Percentiles rank a stretch among this genome's conserved stretches.
Evolutionary conservation across 495 filamentous ascomycete species (phyloP).

Genomic region (Penicillium egyptiacum): DNA sequence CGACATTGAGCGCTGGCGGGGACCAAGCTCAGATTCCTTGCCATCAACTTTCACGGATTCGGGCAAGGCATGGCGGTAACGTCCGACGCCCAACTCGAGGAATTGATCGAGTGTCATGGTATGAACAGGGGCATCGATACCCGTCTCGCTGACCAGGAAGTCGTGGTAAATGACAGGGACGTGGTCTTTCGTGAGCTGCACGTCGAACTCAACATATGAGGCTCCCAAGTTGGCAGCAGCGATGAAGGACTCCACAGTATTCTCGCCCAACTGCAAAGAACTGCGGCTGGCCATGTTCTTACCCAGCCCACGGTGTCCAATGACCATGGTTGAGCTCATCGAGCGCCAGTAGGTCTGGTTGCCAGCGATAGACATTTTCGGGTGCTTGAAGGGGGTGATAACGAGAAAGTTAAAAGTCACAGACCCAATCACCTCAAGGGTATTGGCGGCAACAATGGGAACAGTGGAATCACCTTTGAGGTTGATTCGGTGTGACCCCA

Average conservation of each 20-base stretch:
- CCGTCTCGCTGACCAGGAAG: slow-evolving; percentile 97
- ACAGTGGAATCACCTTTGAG: slow-evolving; percentile 92
- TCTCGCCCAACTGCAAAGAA: slow-evolving; percentile 92
- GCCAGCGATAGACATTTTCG: slow-evolving; percentile 85
- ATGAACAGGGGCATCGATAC: slow-evolving; percentile 95
- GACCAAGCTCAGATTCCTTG: slow-evolving; percentile 16
- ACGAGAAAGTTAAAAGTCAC: slow-evolving; percentile 97
- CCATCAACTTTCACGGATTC: slow-evolving; percentile 20
- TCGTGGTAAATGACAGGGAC: slow-evolving; percentile 99
- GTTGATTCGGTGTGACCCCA: slow-evolving; percentile 79
- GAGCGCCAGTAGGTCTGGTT: slow-evolving; percentile 96
- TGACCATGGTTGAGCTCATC: slow-evolving; percentile 78
- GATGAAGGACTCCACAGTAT: slow-evolving; percentile 93
- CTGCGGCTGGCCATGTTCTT: slow-evolving; percentile 82
- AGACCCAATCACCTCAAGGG: slow-evolving; percentile 85
- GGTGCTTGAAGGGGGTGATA: slow-evolving; percentile 91
- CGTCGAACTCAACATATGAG: slow-evolving; percentile 90
- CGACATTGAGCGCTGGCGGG: slow-evolving; percentile 57
- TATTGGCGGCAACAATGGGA: slow-evolving; percentile 78
- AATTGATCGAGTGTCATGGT: slow-evolving; percentile 92
- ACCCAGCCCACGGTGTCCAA: slow-evolving; percentile 88
- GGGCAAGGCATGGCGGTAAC: slow-evolving; percentile 18
- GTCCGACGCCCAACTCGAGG: slow-evolving; percentile 69
- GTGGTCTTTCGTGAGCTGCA: slow-evolving; percentile 97
- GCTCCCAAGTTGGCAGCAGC: slow-evolving; percentile 92